Percentiles rank a stretch among this genome's conserved stretches.
Evolutionary conservation across 306 rosid genomes (phyloP).

Genomic region (Trichosanthes truncata): DNA sequence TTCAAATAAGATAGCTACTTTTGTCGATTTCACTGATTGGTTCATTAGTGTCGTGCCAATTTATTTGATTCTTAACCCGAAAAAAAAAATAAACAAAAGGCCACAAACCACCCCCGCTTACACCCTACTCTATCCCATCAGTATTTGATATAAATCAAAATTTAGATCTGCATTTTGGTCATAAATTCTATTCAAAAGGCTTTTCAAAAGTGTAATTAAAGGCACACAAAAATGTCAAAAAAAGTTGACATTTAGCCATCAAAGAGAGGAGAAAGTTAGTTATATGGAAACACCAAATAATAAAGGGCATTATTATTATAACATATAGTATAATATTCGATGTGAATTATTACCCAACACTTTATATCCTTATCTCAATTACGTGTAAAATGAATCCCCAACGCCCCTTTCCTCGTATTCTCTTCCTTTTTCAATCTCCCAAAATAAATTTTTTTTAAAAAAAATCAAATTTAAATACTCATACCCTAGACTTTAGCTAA

Average conservation of each 20-base stretch:
- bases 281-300: background rate
- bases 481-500: background rate
- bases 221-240: background rate
- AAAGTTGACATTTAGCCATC: background rate
- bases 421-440: background rate
- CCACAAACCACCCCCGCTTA: background rate
- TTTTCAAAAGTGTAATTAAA: background rate
- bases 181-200: background rate
- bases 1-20: no score
- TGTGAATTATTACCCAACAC: constrained; percentile 1
- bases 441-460: background rate
- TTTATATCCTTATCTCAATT: background rate
- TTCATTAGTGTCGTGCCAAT: no score
- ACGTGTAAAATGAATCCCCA: background rate
- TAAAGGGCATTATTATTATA: background rate
- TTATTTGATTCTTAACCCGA: no score
- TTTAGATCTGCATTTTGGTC: background rate
- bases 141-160: background rate
- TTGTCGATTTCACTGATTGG: no score
- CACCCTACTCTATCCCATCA: background rate
- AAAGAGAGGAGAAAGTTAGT: background rate
- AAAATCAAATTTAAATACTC: background rate
- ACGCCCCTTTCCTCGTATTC: background rate
- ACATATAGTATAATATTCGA: background rate
- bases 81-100: no score